Evolutionary conservation across 2,329 filamentous ascomycete genomes (phyloP).

Genomic region (Cryphonectria naterciae): DNA sequence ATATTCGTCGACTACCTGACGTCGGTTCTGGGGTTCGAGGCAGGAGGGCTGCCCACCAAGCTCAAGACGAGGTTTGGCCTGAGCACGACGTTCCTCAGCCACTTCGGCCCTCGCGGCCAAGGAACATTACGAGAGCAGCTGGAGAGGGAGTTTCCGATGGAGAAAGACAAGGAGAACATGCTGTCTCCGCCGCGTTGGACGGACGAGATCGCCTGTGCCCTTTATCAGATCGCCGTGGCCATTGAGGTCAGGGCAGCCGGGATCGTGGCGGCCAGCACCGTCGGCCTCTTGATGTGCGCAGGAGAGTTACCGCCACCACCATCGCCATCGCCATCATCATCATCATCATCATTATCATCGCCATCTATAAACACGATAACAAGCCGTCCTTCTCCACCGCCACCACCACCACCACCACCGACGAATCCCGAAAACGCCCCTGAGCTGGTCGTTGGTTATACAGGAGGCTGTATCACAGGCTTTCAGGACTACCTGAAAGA

Average conservation of each 20-base stretch:
- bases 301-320: constrained; percentile 59
- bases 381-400: not conserved
- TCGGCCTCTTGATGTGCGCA: constrained; percentile 71
- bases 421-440: constrained; percentile 30
- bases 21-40: constrained; percentile 43
- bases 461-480: constrained; percentile 78
- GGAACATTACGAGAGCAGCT: constrained; percentile 51
- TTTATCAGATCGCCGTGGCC: constrained; percentile 69
- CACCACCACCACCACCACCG: not conserved
- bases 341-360: not conserved
- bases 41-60: constrained; percentile 55
- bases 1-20: constrained; percentile 69
- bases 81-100: constrained; percentile 74
- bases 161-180: constrained; percentile 39
- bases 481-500: constrained; percentile 74
- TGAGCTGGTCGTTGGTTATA: constrained; percentile 77
- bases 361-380: not conserved
- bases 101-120: constrained; percentile 61
- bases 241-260: constrained; percentile 75
- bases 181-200: constrained; percentile 65
- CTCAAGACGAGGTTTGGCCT: constrained; percentile 65
- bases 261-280: constrained; percentile 72
- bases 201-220: constrained; percentile 56
- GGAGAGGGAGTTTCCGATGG: constrained; percentile 56
- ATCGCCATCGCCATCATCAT: not conserved